Conservation (phyloP, 257 asterid genomes). For the Solanum corneliomulleri region DNA sequence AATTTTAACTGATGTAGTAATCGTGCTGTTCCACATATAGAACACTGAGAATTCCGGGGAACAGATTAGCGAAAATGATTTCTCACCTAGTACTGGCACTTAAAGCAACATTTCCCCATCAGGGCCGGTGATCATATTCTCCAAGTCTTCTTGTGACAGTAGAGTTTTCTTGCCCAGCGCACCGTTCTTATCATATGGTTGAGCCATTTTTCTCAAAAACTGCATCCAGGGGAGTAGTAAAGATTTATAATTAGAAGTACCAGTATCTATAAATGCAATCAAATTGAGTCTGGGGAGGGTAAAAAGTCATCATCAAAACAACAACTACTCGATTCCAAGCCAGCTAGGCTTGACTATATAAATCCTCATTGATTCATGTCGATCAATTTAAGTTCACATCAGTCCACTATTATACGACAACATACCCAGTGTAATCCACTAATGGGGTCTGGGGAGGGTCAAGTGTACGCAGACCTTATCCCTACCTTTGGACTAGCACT, state of each 20-base stretch:
- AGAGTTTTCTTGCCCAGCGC: slow-evolving; percentile 79
- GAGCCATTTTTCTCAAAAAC: slow-evolving; percentile 96
- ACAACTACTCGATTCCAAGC: not conserved
- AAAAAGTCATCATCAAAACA: not conserved
- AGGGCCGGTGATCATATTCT: slow-evolving; percentile 52
- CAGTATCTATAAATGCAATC: not conserved
- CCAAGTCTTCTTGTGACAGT: slow-evolving; percentile 77
- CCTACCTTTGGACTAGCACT: not conserved
- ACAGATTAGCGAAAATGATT: not conserved
- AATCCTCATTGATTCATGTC: not conserved
- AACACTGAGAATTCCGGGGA: not conserved
- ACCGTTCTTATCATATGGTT: slow-evolving; percentile 87
- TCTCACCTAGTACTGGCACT: not conserved
- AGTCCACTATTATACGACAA: not conserved
- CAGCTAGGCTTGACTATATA: not conserved
- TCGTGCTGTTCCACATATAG: not conserved
- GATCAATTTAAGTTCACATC: not conserved
- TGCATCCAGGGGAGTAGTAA: slow-evolving; percentile 12
- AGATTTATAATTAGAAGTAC: not conserved
- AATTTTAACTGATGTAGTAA: not conserved
- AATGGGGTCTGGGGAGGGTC: not conserved
- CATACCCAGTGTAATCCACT: not conserved
- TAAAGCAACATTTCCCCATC: slow-evolving; percentile 33
- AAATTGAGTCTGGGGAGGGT: not conserved
- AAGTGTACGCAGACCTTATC: not conserved